phyloP scores from a whole-genome alignment of 208 protist genomes.

The Leishmania arabica region DNA sequence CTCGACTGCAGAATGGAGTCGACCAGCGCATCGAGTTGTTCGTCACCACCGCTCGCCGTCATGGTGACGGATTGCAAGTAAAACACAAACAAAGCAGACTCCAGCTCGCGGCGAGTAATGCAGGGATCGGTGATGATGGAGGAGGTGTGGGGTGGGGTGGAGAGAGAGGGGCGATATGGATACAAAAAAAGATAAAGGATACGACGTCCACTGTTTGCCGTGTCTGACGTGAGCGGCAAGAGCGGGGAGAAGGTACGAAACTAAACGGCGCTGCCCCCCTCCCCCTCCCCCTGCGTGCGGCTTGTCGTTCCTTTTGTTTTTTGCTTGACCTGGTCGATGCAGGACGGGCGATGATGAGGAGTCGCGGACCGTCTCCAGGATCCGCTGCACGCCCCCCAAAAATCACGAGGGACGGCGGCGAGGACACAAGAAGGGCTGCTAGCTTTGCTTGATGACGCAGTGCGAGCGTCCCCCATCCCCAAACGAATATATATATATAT shows the following conservation, averaged over 20 bases:
- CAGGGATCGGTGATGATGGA: background rate
- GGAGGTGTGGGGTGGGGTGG: background rate
- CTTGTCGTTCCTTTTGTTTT: background rate
- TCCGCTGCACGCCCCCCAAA: background rate
- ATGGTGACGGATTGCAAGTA: background rate
- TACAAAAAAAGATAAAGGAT: background rate
- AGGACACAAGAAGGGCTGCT: background rate
- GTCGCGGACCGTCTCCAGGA: background rate
- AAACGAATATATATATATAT: no score
- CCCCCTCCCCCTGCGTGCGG: background rate
- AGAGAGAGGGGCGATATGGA: background rate
- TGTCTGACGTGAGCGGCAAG: background rate
- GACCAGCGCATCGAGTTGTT: constrained; percentile 27
- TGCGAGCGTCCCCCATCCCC: background rate
- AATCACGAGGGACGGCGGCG: background rate
- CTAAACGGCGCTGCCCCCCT: background rate
- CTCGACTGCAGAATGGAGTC: constrained; percentile 30
- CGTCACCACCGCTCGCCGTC: background rate
- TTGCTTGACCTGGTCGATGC: background rate
- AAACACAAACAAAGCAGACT: background rate
- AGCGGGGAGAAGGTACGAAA: background rate
- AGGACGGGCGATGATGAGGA: background rate
- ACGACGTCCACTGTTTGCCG: background rate
- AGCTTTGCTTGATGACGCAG: background rate
- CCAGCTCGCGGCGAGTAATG: background rate